Evolutionary conservation across 768 basidiomycete species (phyloP).

Genomic region (Cystobasidium onofrii): DNA sequence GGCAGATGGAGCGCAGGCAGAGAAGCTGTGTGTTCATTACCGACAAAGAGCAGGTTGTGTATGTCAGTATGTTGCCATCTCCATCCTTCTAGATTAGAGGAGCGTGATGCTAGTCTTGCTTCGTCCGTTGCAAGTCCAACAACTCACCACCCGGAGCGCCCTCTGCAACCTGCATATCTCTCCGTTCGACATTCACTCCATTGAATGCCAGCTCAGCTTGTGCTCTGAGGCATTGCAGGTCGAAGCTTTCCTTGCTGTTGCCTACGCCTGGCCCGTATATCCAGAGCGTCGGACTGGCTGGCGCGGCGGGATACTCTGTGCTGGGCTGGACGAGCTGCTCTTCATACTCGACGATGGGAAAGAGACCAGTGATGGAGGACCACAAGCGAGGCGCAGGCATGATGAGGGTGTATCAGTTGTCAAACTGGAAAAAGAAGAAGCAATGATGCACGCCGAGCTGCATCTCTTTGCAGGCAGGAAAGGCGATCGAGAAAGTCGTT

Average conservation of each 20-base stretch:
- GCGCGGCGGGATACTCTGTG: not conserved
- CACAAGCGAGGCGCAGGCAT: constrained; percentile 26
- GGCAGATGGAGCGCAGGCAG: constrained; percentile 21
- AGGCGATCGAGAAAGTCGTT: not conserved
- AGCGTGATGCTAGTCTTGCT: no score
- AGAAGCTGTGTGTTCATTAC: not conserved
- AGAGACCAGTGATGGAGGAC: not conserved
- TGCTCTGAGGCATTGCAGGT: constrained; percentile 8
- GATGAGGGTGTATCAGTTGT: not conserved
- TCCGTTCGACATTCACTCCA: not conserved
- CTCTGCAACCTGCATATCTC: constrained; percentile 7
- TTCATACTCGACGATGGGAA: constrained; percentile 24
- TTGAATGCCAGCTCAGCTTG: constrained; percentile 25
- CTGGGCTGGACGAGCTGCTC: not conserved
- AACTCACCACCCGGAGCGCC: constrained; percentile 26
- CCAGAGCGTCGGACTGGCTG: constrained; percentile 12
- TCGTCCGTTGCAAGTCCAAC: not conserved
- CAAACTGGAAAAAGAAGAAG: not conserved
- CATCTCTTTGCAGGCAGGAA: no score
- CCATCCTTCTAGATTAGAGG: no score
- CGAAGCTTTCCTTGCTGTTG: constrained; percentile 26
- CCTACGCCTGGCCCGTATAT: constrained; percentile 24
- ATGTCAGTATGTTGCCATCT: no score
- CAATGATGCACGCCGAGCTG: no score
- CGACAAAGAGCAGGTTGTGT: not conserved